phyloP scores from a whole-genome alignment of 148 eudicot species.

The Cornus controversa region DNA sequence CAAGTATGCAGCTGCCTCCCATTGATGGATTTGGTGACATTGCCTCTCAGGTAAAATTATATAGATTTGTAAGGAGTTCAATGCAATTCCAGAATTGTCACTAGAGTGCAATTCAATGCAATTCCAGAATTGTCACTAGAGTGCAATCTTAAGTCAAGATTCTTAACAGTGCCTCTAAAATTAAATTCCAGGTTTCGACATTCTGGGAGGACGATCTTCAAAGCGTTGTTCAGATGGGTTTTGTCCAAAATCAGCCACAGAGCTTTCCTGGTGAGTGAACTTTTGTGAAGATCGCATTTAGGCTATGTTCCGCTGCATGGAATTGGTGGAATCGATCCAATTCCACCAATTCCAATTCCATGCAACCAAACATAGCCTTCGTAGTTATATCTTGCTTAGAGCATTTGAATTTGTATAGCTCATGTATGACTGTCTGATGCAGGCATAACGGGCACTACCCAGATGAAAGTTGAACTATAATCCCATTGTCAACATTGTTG shows the following conservation, averaged over 20 bases:
- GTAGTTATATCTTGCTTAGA: too few relatives aligned
- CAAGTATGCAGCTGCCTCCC: slow-evolving; percentile 35
- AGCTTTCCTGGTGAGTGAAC: slow-evolving; percentile 46
- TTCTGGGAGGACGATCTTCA: slow-evolving; percentile 84
- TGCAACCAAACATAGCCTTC: too few relatives aligned
- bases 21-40: slow-evolving; percentile 47
- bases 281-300: neutral
- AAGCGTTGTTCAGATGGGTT: slow-evolving; percentile 70
- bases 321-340: too few relatives aligned
- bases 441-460: slow-evolving; percentile 49
- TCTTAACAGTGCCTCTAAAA: neutral
- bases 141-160: too few relatives aligned
- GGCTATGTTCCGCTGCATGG: too few relatives aligned
- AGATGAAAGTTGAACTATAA: slow-evolving; percentile 67
- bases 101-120: neutral
- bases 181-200: slow-evolving; percentile 39
- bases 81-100: neutral
- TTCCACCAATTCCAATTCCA: too few relatives aligned
- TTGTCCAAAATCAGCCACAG: slow-evolving; percentile 42
- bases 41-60: slow-evolving; percentile 54
- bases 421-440: slow-evolving; percentile 14
- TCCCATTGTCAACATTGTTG: neutral
- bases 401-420: neutral
- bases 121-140: neutral
- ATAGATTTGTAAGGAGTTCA: neutral